Percentiles rank a stretch among this genome's conserved stretches.
phyloP scores from a whole-genome alignment of 2,329 filamentous ascomycete species.

The Fusarium guadeloupense region DNA sequence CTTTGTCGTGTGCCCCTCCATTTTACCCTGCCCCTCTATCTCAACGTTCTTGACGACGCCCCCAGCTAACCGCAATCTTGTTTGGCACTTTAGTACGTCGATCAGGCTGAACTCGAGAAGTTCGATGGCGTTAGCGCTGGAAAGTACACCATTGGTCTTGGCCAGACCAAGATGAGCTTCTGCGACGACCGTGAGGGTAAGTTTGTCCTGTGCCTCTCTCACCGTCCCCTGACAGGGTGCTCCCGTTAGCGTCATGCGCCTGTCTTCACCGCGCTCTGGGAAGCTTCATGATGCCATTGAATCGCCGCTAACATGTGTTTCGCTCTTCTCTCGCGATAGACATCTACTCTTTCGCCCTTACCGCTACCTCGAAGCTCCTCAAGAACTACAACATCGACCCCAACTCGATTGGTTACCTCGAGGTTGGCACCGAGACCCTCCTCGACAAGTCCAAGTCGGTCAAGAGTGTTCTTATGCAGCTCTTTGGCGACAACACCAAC shows the following conservation, averaged over 20 bases:
- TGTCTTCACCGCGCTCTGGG: slow-evolving; percentile 9
- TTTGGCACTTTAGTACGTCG: slow-evolving; percentile 72
- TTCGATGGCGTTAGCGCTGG: slow-evolving; percentile 84
- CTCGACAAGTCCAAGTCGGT: slow-evolving; percentile 92
- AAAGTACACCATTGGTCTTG: slow-evolving; percentile 91
- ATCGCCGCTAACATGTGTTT: slow-evolving; percentile 23
- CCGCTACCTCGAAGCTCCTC: slow-evolving; percentile 78
- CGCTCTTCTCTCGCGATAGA: slow-evolving; percentile 58
- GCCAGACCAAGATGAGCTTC: slow-evolving; percentile 92
- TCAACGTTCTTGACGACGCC: slow-evolving; percentile 30
- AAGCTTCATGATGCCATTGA: slow-evolving; percentile 8
- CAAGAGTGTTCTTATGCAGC: slow-evolving; percentile 88
- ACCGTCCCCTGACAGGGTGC: slow-evolving; percentile 16
- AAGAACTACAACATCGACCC: slow-evolving; percentile 85
- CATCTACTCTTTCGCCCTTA: slow-evolving; percentile 87
- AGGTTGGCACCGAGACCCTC: slow-evolving; percentile 87
- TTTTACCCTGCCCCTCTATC: slow-evolving; percentile 39
- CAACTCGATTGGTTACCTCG: slow-evolving; percentile 79
- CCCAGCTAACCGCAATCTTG: slow-evolving; percentile 42
- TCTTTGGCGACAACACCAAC: slow-evolving; percentile 85
- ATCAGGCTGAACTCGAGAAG: slow-evolving; percentile 84
- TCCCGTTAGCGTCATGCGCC: slow-evolving; percentile 8
- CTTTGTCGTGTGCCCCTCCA: slow-evolving; percentile 43
- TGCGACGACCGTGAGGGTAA: slow-evolving; percentile 88
- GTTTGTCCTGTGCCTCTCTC: slow-evolving; percentile 25